A percentile compares a stretch with the other conserved stretches of the same genome.
These are phyloP conservation scores for Fusarium dimerum DNA, from an alignment of 2,329 filamentous ascomycete genomes.

Conservation along the genomic window DNA sequence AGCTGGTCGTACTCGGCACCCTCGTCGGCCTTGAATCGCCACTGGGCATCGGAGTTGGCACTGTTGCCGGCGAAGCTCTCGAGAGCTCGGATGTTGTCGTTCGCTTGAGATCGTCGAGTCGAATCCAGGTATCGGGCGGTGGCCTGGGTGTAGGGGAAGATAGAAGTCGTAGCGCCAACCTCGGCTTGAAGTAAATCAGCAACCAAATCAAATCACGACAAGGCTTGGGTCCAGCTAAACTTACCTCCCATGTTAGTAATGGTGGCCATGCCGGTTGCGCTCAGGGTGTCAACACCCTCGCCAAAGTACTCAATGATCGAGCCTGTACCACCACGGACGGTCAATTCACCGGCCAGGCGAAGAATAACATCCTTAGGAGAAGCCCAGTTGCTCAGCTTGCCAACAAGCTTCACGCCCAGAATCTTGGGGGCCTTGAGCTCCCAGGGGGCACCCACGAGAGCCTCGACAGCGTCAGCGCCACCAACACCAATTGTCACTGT, in stretches of 20 bases:
- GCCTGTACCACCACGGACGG: constrained; percentile 90
- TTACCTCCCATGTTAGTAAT: constrained; percentile 77
- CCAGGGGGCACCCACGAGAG: constrained; percentile 94
- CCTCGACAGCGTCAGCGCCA: constrained; percentile 95
- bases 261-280: constrained; percentile 91
- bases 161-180: constrained; percentile 91
- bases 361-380: constrained; percentile 96
- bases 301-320: constrained; percentile 95
- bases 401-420: constrained; percentile 80
- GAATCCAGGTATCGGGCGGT: constrained; percentile 85
- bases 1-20: constrained; percentile 92
- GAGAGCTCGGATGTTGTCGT: constrained; percentile 63
- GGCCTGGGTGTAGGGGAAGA: constrained; percentile 87
- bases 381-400: constrained; percentile 85
- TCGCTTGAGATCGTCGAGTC: constrained; percentile 69
- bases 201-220: no score
- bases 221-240: no score
- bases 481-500: constrained; percentile 96
- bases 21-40: constrained; percentile 74
- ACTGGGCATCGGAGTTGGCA: constrained; percentile 49
- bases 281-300: constrained; percentile 83
- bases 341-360: constrained; percentile 83
- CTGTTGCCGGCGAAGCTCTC: constrained; percentile 52
- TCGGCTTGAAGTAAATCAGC: constrained; percentile 50
- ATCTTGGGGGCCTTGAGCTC: constrained; percentile 94